These are phyloP conservation scores for Crucihimalaya himalaica DNA, from an alignment of 345 rosid species.

Conservation along the genomic window DNA sequence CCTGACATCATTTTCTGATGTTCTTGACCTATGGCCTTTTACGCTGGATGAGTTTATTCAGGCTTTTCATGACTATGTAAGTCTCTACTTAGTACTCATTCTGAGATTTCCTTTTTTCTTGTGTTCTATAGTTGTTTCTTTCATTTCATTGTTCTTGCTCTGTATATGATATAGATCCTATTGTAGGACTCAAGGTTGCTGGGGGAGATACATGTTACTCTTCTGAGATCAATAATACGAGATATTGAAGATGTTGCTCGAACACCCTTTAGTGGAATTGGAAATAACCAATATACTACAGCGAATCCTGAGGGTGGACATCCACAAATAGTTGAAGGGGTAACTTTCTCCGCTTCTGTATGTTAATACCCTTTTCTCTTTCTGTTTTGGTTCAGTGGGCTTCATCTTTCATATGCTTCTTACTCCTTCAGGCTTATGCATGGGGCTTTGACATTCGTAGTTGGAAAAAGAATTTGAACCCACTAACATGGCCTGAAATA, in stretches of 20 bases:
- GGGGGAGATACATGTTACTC: conserved; percentile 89
- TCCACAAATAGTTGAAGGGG: conserved; percentile 96
- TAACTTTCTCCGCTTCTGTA: conserved; percentile 39
- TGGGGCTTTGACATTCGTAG: conserved; percentile 98
- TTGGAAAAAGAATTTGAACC: conserved; percentile 89
- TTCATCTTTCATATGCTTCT: conserved; percentile 8
- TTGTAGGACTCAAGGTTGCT: conserved; percentile 93
- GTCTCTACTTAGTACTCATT: conserved; percentile 34
- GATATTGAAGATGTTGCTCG: conserved; percentile 96
- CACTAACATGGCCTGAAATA: conserved; percentile 96
- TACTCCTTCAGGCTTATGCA: conserved; percentile 71
- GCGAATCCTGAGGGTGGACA: conserved; percentile 99
- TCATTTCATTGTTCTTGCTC: conserved; percentile 24
- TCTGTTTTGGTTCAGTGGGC: conserved; percentile 17
- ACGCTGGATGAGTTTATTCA: conserved; percentile 97
- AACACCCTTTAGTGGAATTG: conserved; percentile 82
- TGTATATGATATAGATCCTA: conserved; percentile 33
- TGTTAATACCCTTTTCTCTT: conserved; percentile 3
- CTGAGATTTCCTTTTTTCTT: background rate
- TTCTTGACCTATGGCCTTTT: conserved; percentile 97
- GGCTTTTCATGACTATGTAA: conserved; percentile 94
- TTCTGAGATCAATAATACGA: conserved; percentile 73
- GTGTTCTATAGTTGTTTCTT: conserved; percentile 11
- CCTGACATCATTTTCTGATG: conserved; percentile 83
- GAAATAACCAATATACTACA: conserved; percentile 69